A percentile compares a stretch with the other conserved stretches of the same genome.
Conservation (phyloP, 2,329 filamentous ascomycete genomes). For the Bisporella sp. region DNA sequence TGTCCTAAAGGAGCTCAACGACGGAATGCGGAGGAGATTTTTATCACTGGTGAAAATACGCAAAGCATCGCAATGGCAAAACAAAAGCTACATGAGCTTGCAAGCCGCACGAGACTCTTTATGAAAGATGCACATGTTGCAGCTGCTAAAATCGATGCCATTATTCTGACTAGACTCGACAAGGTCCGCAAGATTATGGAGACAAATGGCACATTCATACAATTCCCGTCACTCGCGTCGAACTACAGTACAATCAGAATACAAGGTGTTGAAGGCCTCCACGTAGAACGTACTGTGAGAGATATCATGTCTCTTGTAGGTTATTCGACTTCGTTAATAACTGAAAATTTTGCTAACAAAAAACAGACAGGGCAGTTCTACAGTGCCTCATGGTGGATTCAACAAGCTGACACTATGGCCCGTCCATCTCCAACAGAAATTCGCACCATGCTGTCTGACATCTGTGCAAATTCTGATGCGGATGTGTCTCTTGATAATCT, state of each 20-base stretch:
- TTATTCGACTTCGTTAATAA: constrained; percentile 12
- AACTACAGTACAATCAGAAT: constrained; percentile 81
- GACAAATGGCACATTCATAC: constrained; percentile 88
- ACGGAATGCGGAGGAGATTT: constrained; percentile 82
- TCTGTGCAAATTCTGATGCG: constrained; percentile 92
- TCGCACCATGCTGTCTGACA: constrained; percentile 85
- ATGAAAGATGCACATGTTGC: constrained; percentile 91
- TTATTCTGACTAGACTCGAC: constrained; percentile 82
- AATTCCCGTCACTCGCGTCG: constrained; percentile 82
- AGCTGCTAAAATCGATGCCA: constrained; percentile 88
- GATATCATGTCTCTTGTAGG: constrained; percentile 91
- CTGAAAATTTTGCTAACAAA: constrained; percentile 18
- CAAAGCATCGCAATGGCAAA: constrained; percentile 85
- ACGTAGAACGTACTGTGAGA: constrained; percentile 89
- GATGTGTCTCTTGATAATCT: constrained; percentile 93
- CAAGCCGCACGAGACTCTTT: constrained; percentile 72
- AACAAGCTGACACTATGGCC: constrained; percentile 61
- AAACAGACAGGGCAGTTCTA: constrained; percentile 89
- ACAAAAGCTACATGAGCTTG: constrained; percentile 81
- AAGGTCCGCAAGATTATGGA: constrained; percentile 98
- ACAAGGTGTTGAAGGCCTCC: constrained; percentile 86
- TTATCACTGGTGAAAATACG: constrained; percentile 84
- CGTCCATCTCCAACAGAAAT: constrained; percentile 62
- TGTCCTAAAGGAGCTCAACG: constrained; percentile 74
- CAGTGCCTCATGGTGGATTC: constrained; percentile 92